phyloP scores from a whole-genome alignment of 306 rosid species.

The Trichosanthes cucumerina region DNA sequence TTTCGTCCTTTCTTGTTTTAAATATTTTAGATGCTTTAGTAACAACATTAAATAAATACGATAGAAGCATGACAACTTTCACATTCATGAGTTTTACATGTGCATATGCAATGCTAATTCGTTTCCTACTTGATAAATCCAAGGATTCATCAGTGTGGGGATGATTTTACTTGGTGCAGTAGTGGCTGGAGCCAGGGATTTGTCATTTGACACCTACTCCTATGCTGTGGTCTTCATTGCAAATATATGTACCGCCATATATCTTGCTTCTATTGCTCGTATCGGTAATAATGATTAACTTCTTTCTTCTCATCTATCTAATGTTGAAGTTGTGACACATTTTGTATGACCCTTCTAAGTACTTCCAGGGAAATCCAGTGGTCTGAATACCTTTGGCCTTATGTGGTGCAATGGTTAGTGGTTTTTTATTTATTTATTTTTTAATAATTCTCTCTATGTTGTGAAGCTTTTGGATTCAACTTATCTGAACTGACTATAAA shows the following conservation, averaged over 20 bases:
- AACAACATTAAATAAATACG: not conserved
- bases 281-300: constrained; percentile 35
- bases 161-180: constrained; percentile 87
- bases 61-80: not conserved
- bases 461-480: not conserved
- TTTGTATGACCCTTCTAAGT: not conserved
- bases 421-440: not conserved
- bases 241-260: constrained; percentile 76
- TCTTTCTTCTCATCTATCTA: not conserved
- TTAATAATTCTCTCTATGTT: not conserved
- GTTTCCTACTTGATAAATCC: constrained; percentile 44
- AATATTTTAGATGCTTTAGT: not conserved
- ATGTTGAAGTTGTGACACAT: not conserved
- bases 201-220: constrained; percentile 81
- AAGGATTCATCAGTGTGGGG: constrained; percentile 90
- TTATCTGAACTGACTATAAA: not conserved
- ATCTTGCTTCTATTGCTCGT: constrained; percentile 87
- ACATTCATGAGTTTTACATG: constrained; percentile 35
- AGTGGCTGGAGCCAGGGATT: constrained; percentile 87
- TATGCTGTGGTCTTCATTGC: constrained; percentile 74
- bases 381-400: constrained; percentile 69
- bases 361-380: constrained; percentile 57
- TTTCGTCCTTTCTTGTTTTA: not conserved
- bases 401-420: constrained; percentile 83
- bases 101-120: not conserved